phyloP scores from a whole-genome alignment of 495 filamentous ascomycete genomes.

The Echria macrotheca region DNA sequence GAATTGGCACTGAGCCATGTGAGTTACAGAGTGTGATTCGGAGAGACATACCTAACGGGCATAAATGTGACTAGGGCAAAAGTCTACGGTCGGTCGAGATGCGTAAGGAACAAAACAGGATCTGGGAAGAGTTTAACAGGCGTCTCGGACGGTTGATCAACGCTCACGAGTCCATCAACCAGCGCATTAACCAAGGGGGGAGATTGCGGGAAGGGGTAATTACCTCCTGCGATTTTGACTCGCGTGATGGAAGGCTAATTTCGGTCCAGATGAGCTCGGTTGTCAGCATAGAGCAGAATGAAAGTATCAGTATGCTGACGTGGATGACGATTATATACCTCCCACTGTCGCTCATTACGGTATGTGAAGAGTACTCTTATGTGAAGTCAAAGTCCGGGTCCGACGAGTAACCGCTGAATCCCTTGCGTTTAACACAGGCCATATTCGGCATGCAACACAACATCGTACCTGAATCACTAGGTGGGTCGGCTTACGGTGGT shows the following conservation, averaged over 20 bases:
- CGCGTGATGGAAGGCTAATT: background rate
- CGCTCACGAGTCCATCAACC: background rate
- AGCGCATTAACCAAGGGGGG: background rate
- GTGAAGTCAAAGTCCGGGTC: too few species aligned
- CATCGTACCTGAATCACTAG: background rate
- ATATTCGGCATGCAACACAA: background rate
- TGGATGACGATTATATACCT: slow-evolving; percentile 6
- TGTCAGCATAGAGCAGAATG: background rate
- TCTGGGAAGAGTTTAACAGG: background rate
- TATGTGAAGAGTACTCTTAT: background rate
- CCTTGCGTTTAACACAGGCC: background rate
- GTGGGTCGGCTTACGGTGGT: background rate
- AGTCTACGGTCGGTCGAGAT: background rate
- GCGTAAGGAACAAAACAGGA: background rate
- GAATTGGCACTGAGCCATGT: too few species aligned
- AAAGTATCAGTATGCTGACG: slow-evolving; percentile 7
- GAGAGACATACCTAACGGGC: too few species aligned
- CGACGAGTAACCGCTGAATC: background rate
- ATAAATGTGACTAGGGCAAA: too few species aligned
- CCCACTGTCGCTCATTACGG: background rate
- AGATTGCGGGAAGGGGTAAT: background rate
- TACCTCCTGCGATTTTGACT: background rate
- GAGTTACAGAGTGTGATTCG: too few species aligned
- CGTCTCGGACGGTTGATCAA: background rate
- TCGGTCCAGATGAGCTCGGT: background rate